Percentiles rank a stretch among this genome's conserved stretches.
These are phyloP conservation scores for Erythrobasidium hasegawianum DNA, from an alignment of 1,284 basidiomycete species.

Conservation along the genomic window DNA sequence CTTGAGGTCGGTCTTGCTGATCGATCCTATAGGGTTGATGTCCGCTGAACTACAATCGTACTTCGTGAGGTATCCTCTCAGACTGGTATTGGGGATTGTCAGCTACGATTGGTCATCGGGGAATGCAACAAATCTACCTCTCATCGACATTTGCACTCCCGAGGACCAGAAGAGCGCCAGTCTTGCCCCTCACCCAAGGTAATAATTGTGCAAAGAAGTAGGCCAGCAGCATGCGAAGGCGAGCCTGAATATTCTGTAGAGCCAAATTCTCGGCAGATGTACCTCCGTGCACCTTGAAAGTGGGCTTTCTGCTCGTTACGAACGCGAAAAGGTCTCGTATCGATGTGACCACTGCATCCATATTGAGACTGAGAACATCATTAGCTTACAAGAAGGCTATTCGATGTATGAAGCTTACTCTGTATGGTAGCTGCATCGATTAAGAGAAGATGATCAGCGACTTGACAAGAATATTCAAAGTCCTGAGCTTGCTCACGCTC, in stretches of 20 bases:
- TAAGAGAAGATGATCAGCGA: not conserved
- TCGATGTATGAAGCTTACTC: constrained; percentile 51
- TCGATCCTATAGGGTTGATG: constrained; percentile 96
- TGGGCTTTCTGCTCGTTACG: constrained; percentile 77
- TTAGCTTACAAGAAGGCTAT: not conserved
- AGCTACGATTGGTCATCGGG: not conserved
- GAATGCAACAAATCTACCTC: constrained; percentile 56
- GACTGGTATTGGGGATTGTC: constrained; percentile 53
- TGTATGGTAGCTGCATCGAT: constrained; percentile 69
- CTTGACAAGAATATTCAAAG: not conserved
- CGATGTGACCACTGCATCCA: constrained; percentile 85
- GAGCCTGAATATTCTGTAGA: constrained; percentile 95
- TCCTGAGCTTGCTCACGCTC: constrained; percentile 59
- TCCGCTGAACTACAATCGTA: constrained; percentile 81
- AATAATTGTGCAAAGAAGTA: constrained; percentile 96
- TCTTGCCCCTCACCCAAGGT: constrained; percentile 82
- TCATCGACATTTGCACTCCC: constrained; percentile 98
- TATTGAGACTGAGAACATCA: constrained; percentile 61
- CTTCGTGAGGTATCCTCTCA: constrained; percentile 95
- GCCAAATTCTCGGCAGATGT: constrained; percentile 85
- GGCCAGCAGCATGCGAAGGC: constrained; percentile 90
- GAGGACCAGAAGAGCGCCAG: constrained; percentile 83
- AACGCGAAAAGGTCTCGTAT: constrained; percentile 76
- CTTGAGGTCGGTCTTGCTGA: constrained; percentile 96
- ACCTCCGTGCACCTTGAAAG: constrained; percentile 85